phyloP scores from a whole-genome alignment of 768 basidiomycete genomes.

The Botryobasidium botryosum region DNA sequence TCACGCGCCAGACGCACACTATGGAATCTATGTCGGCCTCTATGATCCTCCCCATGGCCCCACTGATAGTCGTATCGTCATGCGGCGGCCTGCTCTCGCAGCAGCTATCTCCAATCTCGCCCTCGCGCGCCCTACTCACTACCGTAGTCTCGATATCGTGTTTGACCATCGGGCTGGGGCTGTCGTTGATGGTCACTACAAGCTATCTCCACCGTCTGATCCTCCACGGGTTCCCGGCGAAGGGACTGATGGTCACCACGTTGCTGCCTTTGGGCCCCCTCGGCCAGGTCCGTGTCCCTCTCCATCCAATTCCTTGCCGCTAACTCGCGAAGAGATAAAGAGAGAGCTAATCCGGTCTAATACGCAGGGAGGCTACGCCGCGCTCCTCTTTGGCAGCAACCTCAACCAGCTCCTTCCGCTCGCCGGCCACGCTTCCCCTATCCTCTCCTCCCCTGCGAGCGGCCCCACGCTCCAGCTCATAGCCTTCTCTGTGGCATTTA shows the following conservation, averaged over 20 bases:
- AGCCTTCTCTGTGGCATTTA: too few species aligned
- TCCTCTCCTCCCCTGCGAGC: too few species aligned
- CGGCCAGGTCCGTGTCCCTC: conserved; percentile 16
- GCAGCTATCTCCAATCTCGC: too few species aligned
- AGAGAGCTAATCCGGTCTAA: too few species aligned
- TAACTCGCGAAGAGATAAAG: too few species aligned
- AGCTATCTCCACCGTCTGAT: conserved; percentile 10
- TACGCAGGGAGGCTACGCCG: conserved; percentile 7
- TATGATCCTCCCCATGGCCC: conserved; percentile 66
- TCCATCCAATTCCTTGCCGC: conserved; percentile 16
- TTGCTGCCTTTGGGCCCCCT: conserved; percentile 23
- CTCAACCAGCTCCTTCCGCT: conserved; percentile 4
- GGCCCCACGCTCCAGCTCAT: too few species aligned
- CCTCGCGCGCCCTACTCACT: conserved; percentile 43
- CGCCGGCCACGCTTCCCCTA: too few species aligned
- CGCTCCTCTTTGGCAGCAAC: conserved; percentile 2
- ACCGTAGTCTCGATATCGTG: conserved; percentile 27
- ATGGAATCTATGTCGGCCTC: conserved; percentile 37
- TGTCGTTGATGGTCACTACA: conserved; percentile 10
- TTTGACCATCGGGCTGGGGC: conserved; percentile 27
- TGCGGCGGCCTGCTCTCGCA: conserved; percentile 41
- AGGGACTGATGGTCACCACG: conserved; percentile 13
- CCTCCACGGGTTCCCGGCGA: conserved; percentile 6
- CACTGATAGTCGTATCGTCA: conserved; percentile 53
- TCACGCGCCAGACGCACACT: conserved; percentile 39